phyloP scores from a whole-genome alignment of 1,284 basidiomycete species.

The Papiliotrema fonsecae region DNA sequence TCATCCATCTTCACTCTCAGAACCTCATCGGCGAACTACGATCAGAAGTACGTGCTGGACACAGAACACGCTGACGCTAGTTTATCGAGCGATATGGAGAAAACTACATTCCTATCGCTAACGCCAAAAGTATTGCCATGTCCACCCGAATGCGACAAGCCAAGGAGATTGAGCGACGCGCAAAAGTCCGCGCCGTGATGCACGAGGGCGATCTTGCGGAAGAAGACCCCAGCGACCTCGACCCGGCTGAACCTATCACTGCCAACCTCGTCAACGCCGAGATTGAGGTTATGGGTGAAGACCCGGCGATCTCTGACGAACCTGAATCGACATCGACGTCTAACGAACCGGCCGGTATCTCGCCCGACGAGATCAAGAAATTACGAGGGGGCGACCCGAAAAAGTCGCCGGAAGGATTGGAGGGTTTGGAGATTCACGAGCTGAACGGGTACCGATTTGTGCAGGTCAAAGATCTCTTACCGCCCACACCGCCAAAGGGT shows the following conservation, averaged over 20 bases:
- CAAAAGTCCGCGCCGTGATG: constrained; percentile 14
- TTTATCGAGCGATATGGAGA: constrained; percentile 73
- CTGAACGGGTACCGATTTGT: constrained; percentile 56
- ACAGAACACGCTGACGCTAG: constrained; percentile 45
- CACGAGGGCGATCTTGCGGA: constrained; percentile 5
- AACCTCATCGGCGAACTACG: constrained; percentile 63
- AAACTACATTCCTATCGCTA: constrained; percentile 63
- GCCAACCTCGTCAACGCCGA: neutral
- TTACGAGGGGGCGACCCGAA: no score
- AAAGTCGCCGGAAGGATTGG: neutral
- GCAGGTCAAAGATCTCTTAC: constrained; percentile 69
- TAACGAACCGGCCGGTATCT: neutral
- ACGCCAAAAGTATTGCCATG: constrained; percentile 16
- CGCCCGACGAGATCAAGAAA: constrained; percentile 4
- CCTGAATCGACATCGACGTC: constrained; percentile 1
- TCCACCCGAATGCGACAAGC: constrained; percentile 8
- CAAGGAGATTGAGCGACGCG: constrained; percentile 11
- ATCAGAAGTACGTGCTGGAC: constrained; percentile 41
- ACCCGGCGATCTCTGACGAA: constrained; percentile 8
- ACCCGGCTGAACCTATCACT: neutral
- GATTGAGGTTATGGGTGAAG: constrained; percentile 4
- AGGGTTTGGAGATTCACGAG: constrained; percentile 12
- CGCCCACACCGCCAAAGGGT: constrained; percentile 79
- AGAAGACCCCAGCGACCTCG: constrained; percentile 8
- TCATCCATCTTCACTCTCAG: constrained; percentile 84